Evolutionary conservation across 2,329 filamentous ascomycete genomes (phyloP).

Genomic region (Monosporascus ibericus): DNA sequence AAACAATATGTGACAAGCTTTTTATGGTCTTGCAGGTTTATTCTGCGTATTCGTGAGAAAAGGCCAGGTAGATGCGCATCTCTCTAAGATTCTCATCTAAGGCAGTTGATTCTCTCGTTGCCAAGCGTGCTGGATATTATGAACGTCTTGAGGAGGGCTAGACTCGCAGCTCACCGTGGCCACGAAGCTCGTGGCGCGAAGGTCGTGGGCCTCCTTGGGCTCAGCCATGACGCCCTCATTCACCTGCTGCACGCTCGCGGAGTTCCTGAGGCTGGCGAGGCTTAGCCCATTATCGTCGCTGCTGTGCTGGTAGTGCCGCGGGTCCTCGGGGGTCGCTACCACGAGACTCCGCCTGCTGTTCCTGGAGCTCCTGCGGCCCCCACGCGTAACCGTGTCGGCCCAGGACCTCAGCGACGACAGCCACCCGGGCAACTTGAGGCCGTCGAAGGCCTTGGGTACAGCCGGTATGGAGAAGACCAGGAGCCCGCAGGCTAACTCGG

Average conservation of each 20-base stretch:
- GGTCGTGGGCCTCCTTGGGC: no score
- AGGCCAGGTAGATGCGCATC: no score
- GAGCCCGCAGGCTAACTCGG: slow-evolving; percentile 9
- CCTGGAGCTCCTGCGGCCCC: neutral
- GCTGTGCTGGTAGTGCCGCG: neutral
- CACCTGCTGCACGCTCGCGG: neutral
- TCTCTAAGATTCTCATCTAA: no score
- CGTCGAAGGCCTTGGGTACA: slow-evolving; percentile 1
- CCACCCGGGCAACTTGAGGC: neutral
- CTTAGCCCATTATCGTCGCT: neutral
- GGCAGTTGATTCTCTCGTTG: no score
- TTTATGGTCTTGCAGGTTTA: no score
- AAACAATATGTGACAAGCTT: no score
- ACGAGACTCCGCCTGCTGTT: neutral
- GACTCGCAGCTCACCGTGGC: no score
- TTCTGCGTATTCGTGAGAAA: no score
- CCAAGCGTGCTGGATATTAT: no score
- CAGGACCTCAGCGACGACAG: neutral
- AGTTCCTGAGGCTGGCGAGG: neutral
- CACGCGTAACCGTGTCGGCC: neutral
- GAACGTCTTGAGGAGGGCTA: no score
- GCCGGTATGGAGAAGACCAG: slow-evolving; percentile 6
- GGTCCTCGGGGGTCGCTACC: neutral
- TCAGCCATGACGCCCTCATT: no score
- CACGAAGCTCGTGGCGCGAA: no score